Percentiles rank a stretch among this genome's conserved stretches.
These are phyloP conservation scores for Trichoderma reesei DNA, from an alignment of 495 filamentous ascomycete species.

Conservation along the genomic window DNA sequence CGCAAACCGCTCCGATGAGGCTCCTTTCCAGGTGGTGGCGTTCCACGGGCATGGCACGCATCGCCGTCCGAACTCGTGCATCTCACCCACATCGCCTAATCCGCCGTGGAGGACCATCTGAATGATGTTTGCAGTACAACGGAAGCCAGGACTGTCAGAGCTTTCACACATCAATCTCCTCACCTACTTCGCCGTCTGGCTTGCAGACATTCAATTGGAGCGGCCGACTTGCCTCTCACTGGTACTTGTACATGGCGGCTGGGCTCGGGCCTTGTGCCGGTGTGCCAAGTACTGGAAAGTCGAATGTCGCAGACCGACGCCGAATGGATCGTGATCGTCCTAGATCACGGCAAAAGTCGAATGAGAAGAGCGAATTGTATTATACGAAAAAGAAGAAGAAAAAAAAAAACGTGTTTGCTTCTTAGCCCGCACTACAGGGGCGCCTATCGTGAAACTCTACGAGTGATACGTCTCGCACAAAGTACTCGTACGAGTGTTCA, in stretches of 20 bases:
- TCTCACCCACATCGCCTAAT: no score
- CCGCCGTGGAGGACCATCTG: neutral
- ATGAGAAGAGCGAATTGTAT: no score
- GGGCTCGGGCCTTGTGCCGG: neutral
- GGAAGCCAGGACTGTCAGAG: no score
- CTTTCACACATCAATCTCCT: no score
- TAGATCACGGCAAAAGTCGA: no score
- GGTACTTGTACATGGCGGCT: neutral
- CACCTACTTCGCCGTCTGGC: neutral
- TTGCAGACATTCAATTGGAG: neutral
- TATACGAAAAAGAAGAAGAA: no score
- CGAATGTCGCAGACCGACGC: neutral
- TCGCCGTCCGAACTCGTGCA: no score
- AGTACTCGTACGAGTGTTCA: neutral
- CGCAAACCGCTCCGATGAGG: no score
- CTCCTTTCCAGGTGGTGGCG: no score
- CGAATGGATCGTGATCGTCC: neutral
- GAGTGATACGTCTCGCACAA: neutral
- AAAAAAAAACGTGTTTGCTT: slow-evolving; percentile 1
- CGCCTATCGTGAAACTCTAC: slow-evolving; percentile 2
- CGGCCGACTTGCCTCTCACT: neutral
- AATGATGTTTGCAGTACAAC: no score
- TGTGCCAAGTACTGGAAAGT: no score
- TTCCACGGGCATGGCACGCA: no score
- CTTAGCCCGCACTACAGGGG: neutral